Evolutionary conservation across 2,329 filamentous ascomycete genomes (phyloP), one percentile per base, ranked within the genome.

Genomic region (Aspergillus alliaceus): DNA sequence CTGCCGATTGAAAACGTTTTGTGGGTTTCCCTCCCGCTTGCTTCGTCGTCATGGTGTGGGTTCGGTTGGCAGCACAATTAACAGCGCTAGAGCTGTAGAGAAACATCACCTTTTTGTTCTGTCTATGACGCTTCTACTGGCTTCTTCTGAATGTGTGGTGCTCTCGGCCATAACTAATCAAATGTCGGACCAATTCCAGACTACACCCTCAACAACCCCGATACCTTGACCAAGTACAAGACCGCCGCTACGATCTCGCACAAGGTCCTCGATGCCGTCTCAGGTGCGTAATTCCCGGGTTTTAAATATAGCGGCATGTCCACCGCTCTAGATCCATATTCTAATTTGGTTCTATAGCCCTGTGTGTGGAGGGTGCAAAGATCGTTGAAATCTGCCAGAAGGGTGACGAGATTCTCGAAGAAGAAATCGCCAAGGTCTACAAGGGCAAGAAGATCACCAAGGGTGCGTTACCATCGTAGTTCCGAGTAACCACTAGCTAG

Each of bases 171-270:
- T 31, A 56, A 61, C 61, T 67, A 59, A 63, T 47, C 39, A 53
- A 56, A 32, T 40, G 46, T 58, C 48, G 29, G 51, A 54, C 55
- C 56, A 47, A 51, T 59, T 53, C 39, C 64, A 96, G 91, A 96
- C 77, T 93, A 96, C 82, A 85, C 90, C 67, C 86, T 97, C 77
- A 90, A 87, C 78, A 95, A 96, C 83, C 91, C 90, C 61, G 90
- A 96, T 77, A 97, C 92, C 70, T 85, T 99, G 70, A 98, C 95
- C 80, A 99, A 98, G 85, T 98, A 98, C 86, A 98, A 96, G 88
- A 93, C 90, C 65, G 95, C 95, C 57, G 93, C 90, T 63, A 84
- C 90, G 75, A 98, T 99, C 79, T 95, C 93, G 51, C 91, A 97
- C 77, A 96, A 93, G 82, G 93, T 96, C 67, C 86, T 99, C 67